Evolutionary conservation across 441 rosid genomes (phyloP), one percentile per base, ranked within the genome.

Genomic region (Gossypium gossypioides): DNA sequence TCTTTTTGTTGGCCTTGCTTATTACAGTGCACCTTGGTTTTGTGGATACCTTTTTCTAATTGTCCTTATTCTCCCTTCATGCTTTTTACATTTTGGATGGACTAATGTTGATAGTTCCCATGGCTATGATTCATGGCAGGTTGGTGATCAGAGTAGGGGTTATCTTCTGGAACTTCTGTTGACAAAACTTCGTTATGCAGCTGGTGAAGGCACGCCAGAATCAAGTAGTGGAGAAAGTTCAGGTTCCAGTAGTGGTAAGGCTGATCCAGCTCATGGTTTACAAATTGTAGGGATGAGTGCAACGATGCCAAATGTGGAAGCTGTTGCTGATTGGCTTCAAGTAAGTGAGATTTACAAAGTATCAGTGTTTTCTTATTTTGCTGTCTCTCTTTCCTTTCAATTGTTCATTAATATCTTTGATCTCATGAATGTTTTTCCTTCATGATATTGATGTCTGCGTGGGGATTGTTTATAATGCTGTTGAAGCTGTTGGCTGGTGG

Each of bases 281-380:
- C 99, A 95, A 86, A 95, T 95, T 79, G 95, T 95, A 78, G 98
- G 99, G 71, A 95, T 95, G 99, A 95, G 99, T 74, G 99, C 98
- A 72, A 92, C 98, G 69, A 95, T 95, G 98, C 99, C 99, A 69
- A 92, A 95, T 81, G 95, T 95, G 44, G 93, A 91, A 72, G 98
- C 96, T 71, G 96, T 92, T 86, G 97, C 99, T 34, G 89, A 95
- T 77, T 95, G 97, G 98, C 98, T 92, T 79, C 98, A 92, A 87
- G 98, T 91, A 81, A 87, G 94, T 69, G 29, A 71, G 44, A 51
- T 18, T 25, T n/a, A 48, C 58, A 67, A 75, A 78, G 63, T 63
- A 10, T 22, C 25, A 51, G 32, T 75, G 44, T 60, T 74, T 55
- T 16, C 37, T 52, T 27, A 2, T 18, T 74, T 67, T 37, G 25